These are phyloP conservation scores for Exserohilum rostratum DNA, from an alignment of 2,329 filamentous ascomycete species.

Conservation along the genomic window DNA sequence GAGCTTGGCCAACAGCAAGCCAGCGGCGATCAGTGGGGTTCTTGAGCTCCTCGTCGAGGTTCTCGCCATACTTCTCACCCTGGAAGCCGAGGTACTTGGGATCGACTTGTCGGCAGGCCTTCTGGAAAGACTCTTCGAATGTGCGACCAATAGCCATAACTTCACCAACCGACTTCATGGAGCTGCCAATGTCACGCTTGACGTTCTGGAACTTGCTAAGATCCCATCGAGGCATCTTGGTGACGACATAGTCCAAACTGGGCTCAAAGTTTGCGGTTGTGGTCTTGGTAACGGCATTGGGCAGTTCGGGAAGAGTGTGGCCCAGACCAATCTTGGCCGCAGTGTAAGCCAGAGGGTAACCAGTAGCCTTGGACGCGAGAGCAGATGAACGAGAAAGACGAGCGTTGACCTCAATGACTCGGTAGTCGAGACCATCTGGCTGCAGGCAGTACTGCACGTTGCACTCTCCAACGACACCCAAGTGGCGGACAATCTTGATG, in stretches of 20 bases:
- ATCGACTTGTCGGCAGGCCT: slow-evolving; percentile 96
- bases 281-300: slow-evolving; percentile 97
- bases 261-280: slow-evolving; percentile 99
- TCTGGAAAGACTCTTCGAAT: slow-evolving; percentile 98
- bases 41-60: slow-evolving; percentile 85
- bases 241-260: slow-evolving; percentile 95
- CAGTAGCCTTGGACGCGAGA: slow-evolving; percentile 95
- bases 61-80: slow-evolving; percentile 84
- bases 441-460: slow-evolving; percentile 98
- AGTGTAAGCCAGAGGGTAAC: slow-evolving; percentile 95
- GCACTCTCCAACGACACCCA: slow-evolving; percentile 97
- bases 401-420: slow-evolving; percentile 98
- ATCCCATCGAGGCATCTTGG: slow-evolving; percentile 99
- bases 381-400: slow-evolving; percentile 97
- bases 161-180: slow-evolving; percentile 99
- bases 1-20: slow-evolving; percentile 96
- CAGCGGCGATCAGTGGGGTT: slow-evolving; percentile 97
- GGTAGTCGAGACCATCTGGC: slow-evolving; percentile 95
- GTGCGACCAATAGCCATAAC: slow-evolving; percentile 99
- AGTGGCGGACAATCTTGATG: slow-evolving; percentile 97
- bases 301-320: slow-evolving; percentile 91
- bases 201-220: slow-evolving; percentile 99
- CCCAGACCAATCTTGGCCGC: slow-evolving; percentile 98
- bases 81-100: slow-evolving; percentile 91
- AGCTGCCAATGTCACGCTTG: slow-evolving; percentile 93